Evolutionary conservation across 2,329 filamentous ascomycete species (phyloP).

Genomic region (Gyromitra esculenta): DNA sequence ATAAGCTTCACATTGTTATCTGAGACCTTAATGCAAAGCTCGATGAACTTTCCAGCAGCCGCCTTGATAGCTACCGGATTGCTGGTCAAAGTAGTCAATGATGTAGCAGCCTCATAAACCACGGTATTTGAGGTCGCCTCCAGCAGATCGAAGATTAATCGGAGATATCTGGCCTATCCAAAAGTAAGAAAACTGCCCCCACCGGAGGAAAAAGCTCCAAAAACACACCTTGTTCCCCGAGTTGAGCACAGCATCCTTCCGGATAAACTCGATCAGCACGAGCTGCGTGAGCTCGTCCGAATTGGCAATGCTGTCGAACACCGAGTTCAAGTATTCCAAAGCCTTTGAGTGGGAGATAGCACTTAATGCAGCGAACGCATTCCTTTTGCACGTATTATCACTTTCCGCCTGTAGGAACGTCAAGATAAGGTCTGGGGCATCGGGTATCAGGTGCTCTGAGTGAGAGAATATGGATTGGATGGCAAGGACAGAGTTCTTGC

Average conservation of each 20-base stretch:
- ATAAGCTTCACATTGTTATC: constrained; percentile 99
- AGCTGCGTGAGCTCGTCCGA: constrained; percentile 93
- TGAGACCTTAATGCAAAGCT: constrained; percentile 94
- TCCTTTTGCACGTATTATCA: constrained; percentile 96
- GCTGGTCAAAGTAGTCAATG: constrained; percentile 88
- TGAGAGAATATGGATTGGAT: constrained; percentile 91
- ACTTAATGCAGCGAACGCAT: constrained; percentile 90
- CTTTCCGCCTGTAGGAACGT: constrained; percentile 89
- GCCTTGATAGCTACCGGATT: constrained; percentile 97
- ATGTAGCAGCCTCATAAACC: constrained; percentile 96
- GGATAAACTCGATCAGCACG: constrained; percentile 94
- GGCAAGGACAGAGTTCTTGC: constrained; percentile 97
- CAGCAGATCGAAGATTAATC: constrained; percentile 94
- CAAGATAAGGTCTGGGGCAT: constrained; percentile 90
- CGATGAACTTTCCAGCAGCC: constrained; percentile 93
- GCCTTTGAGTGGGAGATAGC: constrained; percentile 95
- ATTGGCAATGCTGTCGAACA: constrained; percentile 93
- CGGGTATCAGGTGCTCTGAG: constrained; percentile 89
- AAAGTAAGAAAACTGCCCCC: constrained; percentile 45
- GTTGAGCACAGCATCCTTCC: constrained; percentile 96
- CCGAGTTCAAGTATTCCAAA: constrained; percentile 82
- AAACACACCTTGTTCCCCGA: constrained; percentile 83
- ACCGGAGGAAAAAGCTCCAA: constrained; percentile 57
- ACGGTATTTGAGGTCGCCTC: constrained; percentile 94
- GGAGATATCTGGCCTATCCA: constrained; percentile 80